A percentile compares a stretch with the other conserved stretches of the same genome.
Conservation (phyloP, 164 flowering plant species). For the Magnolia changhungtana region DNA sequence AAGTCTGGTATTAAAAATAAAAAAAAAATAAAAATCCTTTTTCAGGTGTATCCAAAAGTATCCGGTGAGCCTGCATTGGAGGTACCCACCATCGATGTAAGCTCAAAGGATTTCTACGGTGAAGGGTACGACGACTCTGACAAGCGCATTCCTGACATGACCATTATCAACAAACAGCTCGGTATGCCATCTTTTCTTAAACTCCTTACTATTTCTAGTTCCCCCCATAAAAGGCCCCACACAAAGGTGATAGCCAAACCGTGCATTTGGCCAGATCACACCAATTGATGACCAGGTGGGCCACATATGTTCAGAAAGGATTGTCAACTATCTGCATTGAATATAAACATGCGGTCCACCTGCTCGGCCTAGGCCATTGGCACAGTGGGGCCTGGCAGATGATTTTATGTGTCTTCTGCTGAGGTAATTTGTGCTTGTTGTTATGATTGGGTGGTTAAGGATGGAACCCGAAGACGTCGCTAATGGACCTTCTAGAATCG, state of each 20-base stretch:
- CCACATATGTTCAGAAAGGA: too few relatives aligned
- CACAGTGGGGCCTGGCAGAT: too few relatives aligned
- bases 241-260: too few relatives aligned
- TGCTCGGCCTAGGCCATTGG: too few relatives aligned
- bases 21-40: too few relatives aligned
- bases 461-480: conserved; percentile 95
- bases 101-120: conserved; percentile 94
- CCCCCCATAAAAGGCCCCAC: neutral
- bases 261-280: too few relatives aligned
- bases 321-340: too few relatives aligned
- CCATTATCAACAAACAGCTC: conserved; percentile 84
- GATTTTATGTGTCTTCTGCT: too few relatives aligned
- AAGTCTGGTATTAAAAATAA: neutral
- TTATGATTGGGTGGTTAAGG: conserved; percentile 33
- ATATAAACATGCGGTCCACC: too few relatives aligned
- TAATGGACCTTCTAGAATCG: conserved; percentile 92
- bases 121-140: conserved; percentile 98
- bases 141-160: conserved; percentile 93
- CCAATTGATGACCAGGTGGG: too few relatives aligned
- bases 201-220: neutral
- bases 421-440: too few relatives aligned
- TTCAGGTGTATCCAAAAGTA: conserved; percentile 80
- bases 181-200: conserved; percentile 39
- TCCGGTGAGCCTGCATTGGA: conserved; percentile 71
- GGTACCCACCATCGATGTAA: conserved; percentile 75